A percentile compares a stretch with the other conserved stretches of the same genome.
Evolutionary conservation across 2,329 filamentous ascomycete species (phyloP).

Genomic region (Scleromitrula shiraiana): DNA sequence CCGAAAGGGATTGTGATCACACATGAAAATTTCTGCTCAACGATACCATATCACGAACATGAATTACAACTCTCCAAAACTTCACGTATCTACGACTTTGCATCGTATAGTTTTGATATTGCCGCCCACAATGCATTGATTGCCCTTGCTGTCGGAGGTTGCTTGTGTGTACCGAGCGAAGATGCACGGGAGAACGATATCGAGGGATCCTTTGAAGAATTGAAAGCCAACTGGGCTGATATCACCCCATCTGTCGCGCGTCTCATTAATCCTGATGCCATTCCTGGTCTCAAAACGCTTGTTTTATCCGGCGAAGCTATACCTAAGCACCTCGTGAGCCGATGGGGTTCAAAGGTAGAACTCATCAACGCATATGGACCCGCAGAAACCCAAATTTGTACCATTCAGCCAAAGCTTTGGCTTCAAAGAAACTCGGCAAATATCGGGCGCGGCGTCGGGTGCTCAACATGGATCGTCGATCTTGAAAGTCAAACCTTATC

Average conservation of each 20-base stretch:
- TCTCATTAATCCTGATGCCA: no score
- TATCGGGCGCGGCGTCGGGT: neutral
- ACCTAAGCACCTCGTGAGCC: conserved; percentile 31
- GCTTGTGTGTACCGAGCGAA: conserved; percentile 34
- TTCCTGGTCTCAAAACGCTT: conserved; percentile 18
- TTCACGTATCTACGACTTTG: conserved; percentile 14
- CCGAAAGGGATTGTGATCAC: conserved; percentile 32
- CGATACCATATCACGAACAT: conserved; percentile 24
- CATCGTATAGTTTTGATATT: conserved; percentile 26
- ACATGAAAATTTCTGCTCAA: conserved; percentile 9
- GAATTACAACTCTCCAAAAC: no score
- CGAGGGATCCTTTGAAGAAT: conserved; percentile 20
- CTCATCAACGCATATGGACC: conserved; percentile 33
- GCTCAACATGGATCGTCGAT: conserved; percentile 32
- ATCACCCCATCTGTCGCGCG: conserved; percentile 27
- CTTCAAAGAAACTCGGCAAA: neutral
- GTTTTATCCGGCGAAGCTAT: conserved; percentile 26
- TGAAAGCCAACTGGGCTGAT: conserved; percentile 17
- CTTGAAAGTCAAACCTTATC: conserved; percentile 13
- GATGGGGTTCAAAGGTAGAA: conserved; percentile 31
- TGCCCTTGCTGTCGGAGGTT: conserved; percentile 30
- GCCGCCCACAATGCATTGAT: conserved; percentile 30
- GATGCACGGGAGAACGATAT: conserved; percentile 32
- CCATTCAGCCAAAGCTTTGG: no score
- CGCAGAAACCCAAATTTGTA: conserved; percentile 9